Evolutionary conservation across 768 basidiomycete genomes (phyloP), one percentile per base, ranked within the genome.

Genomic region (Mycena galopus): DNA sequence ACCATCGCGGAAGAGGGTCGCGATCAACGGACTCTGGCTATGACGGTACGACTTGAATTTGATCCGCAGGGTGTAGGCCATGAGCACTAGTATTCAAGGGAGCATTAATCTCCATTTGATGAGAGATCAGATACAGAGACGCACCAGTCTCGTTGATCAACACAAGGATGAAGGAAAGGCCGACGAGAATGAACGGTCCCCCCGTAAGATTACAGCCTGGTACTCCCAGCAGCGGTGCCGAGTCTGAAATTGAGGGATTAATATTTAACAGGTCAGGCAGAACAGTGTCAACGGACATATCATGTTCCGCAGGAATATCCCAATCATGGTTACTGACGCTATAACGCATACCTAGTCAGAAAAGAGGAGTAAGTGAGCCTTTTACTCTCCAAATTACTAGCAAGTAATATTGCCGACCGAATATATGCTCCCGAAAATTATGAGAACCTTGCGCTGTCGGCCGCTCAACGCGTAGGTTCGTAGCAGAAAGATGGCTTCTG

Each of bases 401-500:
- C 21, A 4, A 19, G 17, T 32, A n/a, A 37, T 37, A 14, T 9
- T 10, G n/a, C 33, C 3, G n/a, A 71, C 69, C 25, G 27, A 21
- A 29, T 57, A 73, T 12, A 70, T 42, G 1, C 53, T n/a, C 4
- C 50, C 42, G 16, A 73, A 67, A 9, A 57, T 25, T 1, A 7
- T 16, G 19, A 69, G 42, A 7, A 61, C 39, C 1, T 21, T 51
- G 11, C 19, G 59, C 23, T 47, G 10, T 25, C 55, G 53, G 1
- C 69, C 73, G 35, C 73, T 74, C 21, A 74, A 47, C 2, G 69
- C 73, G 17, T 58, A 67, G 2, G 73, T 74, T 5, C 73, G 65
- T 0, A 74, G 51, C 10, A 74, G 27, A 9, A 74, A 65, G n/a
- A 74, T 71, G 9, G 64, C 67, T 55, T 73, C 73, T 2, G 63